A percentile compares a stretch with the other conserved stretches of the same genome.
Evolutionary conservation across 139 green algal species (phyloP).

Genomic region (Tetradesmus lagerheimii): DNA sequence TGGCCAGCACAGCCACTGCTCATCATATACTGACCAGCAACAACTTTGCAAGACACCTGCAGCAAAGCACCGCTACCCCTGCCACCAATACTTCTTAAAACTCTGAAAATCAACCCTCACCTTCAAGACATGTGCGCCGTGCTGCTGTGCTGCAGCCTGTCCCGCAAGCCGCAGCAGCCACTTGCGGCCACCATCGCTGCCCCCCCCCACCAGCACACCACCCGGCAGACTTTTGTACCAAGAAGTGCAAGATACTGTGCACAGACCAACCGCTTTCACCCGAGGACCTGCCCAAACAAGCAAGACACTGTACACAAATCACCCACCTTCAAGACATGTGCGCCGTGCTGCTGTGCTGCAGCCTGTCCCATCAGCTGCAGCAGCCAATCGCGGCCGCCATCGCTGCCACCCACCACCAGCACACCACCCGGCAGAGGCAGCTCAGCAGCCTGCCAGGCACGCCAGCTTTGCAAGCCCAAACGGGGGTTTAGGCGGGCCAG

Average conservation of each 20-base stretch:
- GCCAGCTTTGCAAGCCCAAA: constrained; percentile 31
- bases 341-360: constrained; percentile 10
- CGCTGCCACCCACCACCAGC: constrained; percentile 20
- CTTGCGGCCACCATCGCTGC: too few relatives aligned
- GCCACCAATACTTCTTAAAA: background rate
- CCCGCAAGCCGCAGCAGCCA: constrained; percentile 37
- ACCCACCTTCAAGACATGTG: constrained; percentile 23
- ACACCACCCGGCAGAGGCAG: constrained; percentile 41
- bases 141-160: background rate
- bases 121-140: constrained; percentile 22
- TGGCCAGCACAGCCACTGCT: too few relatives aligned
- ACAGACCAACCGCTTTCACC: too few relatives aligned
- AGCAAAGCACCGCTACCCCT: background rate
- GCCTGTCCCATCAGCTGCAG: constrained; percentile 35
- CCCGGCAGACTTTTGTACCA: too few relatives aligned
- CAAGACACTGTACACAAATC: too few relatives aligned
- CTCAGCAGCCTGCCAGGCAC: constrained; percentile 9
- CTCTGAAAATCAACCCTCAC: background rate
- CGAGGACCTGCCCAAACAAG: too few relatives aligned
- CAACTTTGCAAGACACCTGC: too few relatives aligned
- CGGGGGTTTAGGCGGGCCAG: constrained; percentile 18
- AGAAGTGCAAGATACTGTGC: too few relatives aligned
- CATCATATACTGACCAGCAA: too few relatives aligned
- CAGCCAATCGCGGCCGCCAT: constrained; percentile 27
- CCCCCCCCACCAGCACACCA: background rate